Conservation (phyloP, 1,139 yeast genomes). For the Zygosaccharomyces sapae region DNA sequence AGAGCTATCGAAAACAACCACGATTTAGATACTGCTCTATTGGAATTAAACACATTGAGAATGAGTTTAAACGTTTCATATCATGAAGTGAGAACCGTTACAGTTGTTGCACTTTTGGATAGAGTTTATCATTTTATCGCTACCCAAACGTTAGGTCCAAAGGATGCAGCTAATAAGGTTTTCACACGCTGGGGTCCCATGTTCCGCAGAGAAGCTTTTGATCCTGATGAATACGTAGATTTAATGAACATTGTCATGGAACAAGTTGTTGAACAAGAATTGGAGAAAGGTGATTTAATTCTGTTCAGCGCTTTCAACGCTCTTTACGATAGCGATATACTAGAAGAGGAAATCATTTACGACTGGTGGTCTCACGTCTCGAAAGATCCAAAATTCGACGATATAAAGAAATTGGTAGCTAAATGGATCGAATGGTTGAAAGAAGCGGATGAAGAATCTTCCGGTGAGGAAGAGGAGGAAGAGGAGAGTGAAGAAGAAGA, state of each 20-base stretch:
- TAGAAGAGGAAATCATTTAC: constrained; percentile 75
- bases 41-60: constrained; percentile 88
- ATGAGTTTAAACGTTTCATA: constrained; percentile 98
- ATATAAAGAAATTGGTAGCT: constrained; percentile 54
- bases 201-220: constrained; percentile 78
- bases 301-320: constrained; percentile 58
- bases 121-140: constrained; percentile 68
- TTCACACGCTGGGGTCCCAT: constrained; percentile 75
- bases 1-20: constrained; percentile 91
- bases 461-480: constrained; percentile 39
- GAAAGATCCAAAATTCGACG: constrained; percentile 43
- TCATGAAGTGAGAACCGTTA: constrained; percentile 85
- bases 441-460: constrained; percentile 79
- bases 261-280: constrained; percentile 33
- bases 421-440: constrained; percentile 85
- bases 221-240: constrained; percentile 70
- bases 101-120: constrained; percentile 63
- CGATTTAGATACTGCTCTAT: constrained; percentile 84
- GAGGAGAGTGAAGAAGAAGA: constrained; percentile 23
- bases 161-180: constrained; percentile 70
- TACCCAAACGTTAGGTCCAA: constrained; percentile 69
- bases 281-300: constrained; percentile 34
- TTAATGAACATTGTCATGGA: constrained; percentile 51
- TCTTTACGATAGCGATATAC: constrained; percentile 73
- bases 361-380: constrained; percentile 69